Base-by-base conservation (phyloP, 1,284 basidiomycete species). In the Entoloma clypeatum region DNA sequence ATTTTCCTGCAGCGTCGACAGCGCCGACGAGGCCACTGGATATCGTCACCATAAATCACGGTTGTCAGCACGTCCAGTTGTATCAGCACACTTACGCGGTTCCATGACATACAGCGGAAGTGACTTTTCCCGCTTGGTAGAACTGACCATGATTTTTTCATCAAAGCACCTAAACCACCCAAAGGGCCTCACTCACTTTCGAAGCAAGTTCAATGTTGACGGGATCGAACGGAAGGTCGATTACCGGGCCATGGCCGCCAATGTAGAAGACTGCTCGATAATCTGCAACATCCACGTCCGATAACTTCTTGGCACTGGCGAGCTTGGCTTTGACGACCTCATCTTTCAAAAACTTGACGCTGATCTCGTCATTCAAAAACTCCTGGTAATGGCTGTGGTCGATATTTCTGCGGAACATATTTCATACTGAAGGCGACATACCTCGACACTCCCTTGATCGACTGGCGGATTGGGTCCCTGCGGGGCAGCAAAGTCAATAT, bases 221-320 rank as follows among this genome's bases (percentile, higher is more conserved):
- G 1, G 69, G 59, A 61, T 88, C 79, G 17, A 52, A 52, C 2
- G 85, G 61, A 16, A 89, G 69, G 58, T 88, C 86, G 33, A 88
- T 65, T 33, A 81, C 74, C 10, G 85, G 83, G 2, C 83, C 83
- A 54, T 86, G 82, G 22, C 80, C 88, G 31, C 88, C 88, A 38
- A 85, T 72, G 58, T 87, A 87, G 63, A 87, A 91, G 47, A 92
- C 67, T 9, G 79, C 87, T 41, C 74, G 79, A 55, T 86, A 92
- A 49, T 85, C 77, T 9, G 65, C 58, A 3, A 60, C 62, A 37
- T 75, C 41, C 4, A 85, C 77, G 36, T 67, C 46, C 3, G 31
- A 8, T 4, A 50, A 41, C 32, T 45, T 45, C 36, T 48, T 50
- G 1, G 49, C 42, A 17, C 18, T 68, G 16, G 72, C 71, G 32